These are phyloP conservation scores for Trypanosoma conorhini DNA, from an alignment of 208 protist species.

Conservation along the genomic window DNA sequence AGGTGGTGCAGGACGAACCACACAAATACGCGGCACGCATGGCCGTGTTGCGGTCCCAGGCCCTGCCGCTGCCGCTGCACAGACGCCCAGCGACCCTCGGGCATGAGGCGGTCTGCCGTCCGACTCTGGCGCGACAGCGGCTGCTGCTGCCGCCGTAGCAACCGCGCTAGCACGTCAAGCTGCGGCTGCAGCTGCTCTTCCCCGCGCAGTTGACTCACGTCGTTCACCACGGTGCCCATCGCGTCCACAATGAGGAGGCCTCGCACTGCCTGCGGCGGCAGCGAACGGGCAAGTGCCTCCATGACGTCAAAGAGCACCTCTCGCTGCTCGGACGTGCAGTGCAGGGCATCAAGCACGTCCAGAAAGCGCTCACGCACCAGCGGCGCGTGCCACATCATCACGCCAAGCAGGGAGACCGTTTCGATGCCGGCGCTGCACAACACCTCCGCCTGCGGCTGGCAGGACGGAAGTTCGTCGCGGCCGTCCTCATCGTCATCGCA, in stretches of 20 bases:
- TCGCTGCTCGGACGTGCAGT: conserved; percentile 4
- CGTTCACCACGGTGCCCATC: conserved; percentile 13
- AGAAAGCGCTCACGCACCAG: conserved; percentile 1
- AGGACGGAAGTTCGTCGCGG: not conserved
- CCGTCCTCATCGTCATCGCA: not conserved
- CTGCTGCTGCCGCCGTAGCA: not conserved
- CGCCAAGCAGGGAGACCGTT: conserved; percentile 11
- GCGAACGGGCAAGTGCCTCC: not conserved
- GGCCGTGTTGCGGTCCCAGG: not conserved
- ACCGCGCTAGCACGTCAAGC: not conserved
- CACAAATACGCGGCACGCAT: not conserved
- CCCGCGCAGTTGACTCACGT: not conserved
- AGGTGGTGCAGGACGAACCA: conserved; percentile 9
- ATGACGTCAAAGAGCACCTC: conserved; percentile 7
- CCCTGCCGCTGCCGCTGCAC: conserved; percentile 10
- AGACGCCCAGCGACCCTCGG: conserved; percentile 1
- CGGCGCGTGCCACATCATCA: conserved; percentile 22
- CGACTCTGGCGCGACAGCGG: not conserved
- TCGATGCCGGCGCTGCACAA: conserved; percentile 8
- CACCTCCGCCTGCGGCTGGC: not conserved
- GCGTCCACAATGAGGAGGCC: conserved; percentile 20
- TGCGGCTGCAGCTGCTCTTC: not conserved
- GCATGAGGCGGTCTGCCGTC: not conserved
- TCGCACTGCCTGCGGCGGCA: not conserved
- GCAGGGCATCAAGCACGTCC: not conserved